Base-by-base conservation (phyloP, 108 stramenopile species). In the Skeletonema menzelii region DNA sequence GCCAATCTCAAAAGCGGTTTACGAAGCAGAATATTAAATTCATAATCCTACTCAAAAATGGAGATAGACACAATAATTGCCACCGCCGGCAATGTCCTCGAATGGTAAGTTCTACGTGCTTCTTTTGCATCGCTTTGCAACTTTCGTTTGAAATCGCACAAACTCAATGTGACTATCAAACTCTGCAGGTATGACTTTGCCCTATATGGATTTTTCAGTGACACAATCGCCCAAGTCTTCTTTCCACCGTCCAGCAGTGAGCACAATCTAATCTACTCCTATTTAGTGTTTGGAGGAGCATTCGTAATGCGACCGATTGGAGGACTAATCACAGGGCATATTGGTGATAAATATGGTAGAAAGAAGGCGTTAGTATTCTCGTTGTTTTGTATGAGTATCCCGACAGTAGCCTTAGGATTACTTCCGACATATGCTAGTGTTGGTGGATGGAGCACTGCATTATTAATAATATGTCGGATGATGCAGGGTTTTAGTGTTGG, bases 161-260 rank as follows among this genome's bases (percentile, higher is more conserved):
- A 37, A 37, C 5, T 8, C 35, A 10, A 37, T 37, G 8, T 37
- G 35, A 37, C 11, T 15, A 40, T 40, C 8, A 1, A 40, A 40
- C 38, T 14, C 40, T 15, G 15, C 40, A 42, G 40, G 40, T 84
- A 89, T 70, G 88, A 89, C 58, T 89, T 89, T 46, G 82, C 86
- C 31, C 59, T 89, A 49, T 89, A 85, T 70, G 88, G 88, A 2
- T 87, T 73, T 58, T 85, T 89, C 60, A 70, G 74, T 20, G 84
- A 86, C 20, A 40, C 83, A n/a, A 75, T 89, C 12, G 77, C 71
- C 14, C 30, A 64, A 20, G 61, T 75, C 5, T 87, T 89, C 70
- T 89, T 89, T 71, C 82, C 87, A 4, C 66, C 78, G 4, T 26
- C 82, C 38, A 30, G 76, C 17, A 58, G 57, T 15, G 40, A 42